Conservation (phyloP, 495 filamentous ascomycete species). For the Aspergillus bridgeri region DNA sequence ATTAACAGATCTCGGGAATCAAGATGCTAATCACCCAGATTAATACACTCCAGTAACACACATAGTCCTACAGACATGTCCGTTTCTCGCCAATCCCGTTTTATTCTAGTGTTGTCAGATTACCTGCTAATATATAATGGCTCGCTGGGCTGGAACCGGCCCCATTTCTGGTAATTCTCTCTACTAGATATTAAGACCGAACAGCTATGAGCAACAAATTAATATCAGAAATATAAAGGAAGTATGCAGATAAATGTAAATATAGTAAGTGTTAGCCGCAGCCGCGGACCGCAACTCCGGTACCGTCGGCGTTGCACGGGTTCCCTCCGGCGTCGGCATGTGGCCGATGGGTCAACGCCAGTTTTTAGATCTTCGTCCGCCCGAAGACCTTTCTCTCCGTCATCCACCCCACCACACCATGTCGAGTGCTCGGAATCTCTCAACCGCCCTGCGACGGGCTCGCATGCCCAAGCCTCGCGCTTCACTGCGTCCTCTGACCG, state of each 20-base stretch:
- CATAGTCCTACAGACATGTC: too few relatives aligned
- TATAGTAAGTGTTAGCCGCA: not conserved
- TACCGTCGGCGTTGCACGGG: not conserved
- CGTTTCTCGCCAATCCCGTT: too few relatives aligned
- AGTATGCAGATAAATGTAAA: not conserved
- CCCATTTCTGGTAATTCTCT: too few relatives aligned
- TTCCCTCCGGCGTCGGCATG: not conserved
- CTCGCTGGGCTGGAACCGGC: too few relatives aligned
- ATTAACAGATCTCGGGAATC: too few relatives aligned
- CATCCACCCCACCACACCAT: slow-evolving; percentile 23
- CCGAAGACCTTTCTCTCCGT: not conserved
- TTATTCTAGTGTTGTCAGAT: too few relatives aligned
- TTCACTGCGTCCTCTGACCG: slow-evolving; percentile 20
- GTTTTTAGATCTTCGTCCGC: not conserved
- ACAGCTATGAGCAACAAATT: too few relatives aligned
- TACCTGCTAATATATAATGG: too few relatives aligned
- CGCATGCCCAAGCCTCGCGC: slow-evolving; percentile 35
- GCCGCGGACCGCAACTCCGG: not conserved
- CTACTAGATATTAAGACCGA: too few relatives aligned
- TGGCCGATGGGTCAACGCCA: not conserved
- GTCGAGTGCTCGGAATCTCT: slow-evolving; percentile 37
- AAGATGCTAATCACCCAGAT: too few relatives aligned
- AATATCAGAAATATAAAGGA: too few relatives aligned
- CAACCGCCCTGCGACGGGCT: slow-evolving; percentile 39
- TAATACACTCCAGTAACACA: too few relatives aligned